Evolutionary conservation across 2,329 filamentous ascomycete genomes (phyloP), one percentile per base, ranked within the genome.

Genomic region (Leptographium procerum): DNA sequence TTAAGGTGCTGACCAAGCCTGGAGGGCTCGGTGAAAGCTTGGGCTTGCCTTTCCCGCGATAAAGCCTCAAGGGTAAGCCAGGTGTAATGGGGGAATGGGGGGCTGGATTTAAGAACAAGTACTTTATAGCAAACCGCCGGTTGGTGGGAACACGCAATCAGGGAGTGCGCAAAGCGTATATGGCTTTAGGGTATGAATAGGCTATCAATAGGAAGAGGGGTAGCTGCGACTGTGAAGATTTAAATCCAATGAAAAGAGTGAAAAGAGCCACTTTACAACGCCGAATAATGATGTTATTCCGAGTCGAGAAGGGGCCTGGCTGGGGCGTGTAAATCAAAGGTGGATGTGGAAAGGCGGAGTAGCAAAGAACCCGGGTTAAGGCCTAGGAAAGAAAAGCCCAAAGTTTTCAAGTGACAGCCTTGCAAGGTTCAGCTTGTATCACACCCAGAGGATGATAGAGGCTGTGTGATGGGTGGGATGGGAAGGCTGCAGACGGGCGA

Each of bases 21-120:
- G 28, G 14, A 24, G 43, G 34, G 52, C 36, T 47, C 36, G 40
- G 19, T n/a, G 22, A 26, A 36, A 45, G 50, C 53, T 55, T 56
- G 53, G 52, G 33, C 47, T 45, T 31, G 33, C 52, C 47, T 52
- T 52, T 31, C 29, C 57, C 57, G 60, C 57, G 58, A 57, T 58
- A 61, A 55, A 52, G 45, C 53, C 53, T 52, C n/a, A n/a, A n/a
- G n/a, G 24, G 29, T 3, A 29, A 50, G 40, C 22, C 50, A 34
- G 28, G 40, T 26, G 28, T 33, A n/a, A 48, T 61, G 52, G 40
- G 40, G 40, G 19, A 8, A 1, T 9, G 40, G 40, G 40, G 19
- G 40, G 40, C 40, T 40, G 6, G n/a, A 40, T 40, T 16, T 16
- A 40, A 43, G n/a, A n/a, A n/a, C n/a, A n/a, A n/a, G n/a, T n/a